Base-by-base conservation (phyloP, 176 grass and related monocot species). In the Urochloa ruziziensis region DNA sequence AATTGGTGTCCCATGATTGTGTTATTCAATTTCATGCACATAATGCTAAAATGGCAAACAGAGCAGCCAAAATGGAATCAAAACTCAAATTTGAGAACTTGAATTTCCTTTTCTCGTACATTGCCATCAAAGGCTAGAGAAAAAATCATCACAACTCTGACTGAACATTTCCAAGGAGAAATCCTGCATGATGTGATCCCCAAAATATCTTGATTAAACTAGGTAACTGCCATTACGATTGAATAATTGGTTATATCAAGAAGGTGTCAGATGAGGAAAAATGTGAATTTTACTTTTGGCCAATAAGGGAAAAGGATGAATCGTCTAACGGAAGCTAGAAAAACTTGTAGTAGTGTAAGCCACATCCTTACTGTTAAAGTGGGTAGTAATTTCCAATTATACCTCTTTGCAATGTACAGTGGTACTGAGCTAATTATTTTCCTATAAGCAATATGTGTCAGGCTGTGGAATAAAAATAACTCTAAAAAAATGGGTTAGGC, bases 91-190 rank as follows among this genome's bases (percentile, higher is more conserved):
- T 40, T 80, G 67, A 32, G 30, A 61, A 15, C 32, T 48, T 18
- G 37, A 82, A 59, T 43, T 77, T 5, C 56, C n/a, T 58, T 51
- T 65, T 51, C 71, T 9, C 15, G 43, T 21, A 42, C 47, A 21
- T 5, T 27, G 37, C 37, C 53, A 91, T 28, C 7, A 19, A 36
- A 67, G 13, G 32, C 36, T 73, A 62, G 83, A 28, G 64, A 89
- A 19, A 83, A 96, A 91, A 64, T 76, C 88, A 80, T 77, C 77
- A 74, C 83, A 84, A 87, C 91, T 93, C 79, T 12, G 14, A 35
- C 60, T 83, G 67, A 77, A 96, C 32, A 66, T 57, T 74, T 93
- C 86, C 75, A 91, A 85, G 29, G 74, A 89, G 86, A 96, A 96
- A 78, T 19, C 90, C 83, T 91, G 93, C 82, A 89, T 70, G 43